Evolutionary conservation across 176 grass and related monocot genomes (phyloP), one percentile per base, ranked within the genome.

Genomic region (Avena eriantha): DNA sequence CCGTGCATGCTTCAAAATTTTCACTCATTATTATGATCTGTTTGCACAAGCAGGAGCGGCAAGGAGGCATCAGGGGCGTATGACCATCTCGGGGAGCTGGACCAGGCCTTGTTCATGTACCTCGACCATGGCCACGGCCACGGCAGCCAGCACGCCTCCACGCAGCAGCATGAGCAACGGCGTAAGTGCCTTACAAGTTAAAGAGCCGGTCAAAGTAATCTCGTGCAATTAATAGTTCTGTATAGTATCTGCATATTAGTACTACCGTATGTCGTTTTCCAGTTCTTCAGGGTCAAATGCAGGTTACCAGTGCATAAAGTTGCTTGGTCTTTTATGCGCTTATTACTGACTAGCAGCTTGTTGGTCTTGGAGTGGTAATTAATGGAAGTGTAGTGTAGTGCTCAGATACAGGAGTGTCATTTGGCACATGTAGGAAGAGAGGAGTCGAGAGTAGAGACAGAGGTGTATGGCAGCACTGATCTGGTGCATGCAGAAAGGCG

Each of bases 31-130:
- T 29, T 29, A 1, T 29, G 26, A 63, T 19, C 0, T 26, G 59
- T 55, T 35, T 79, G 64, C 47, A 49, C 22, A 64, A 13, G 48
- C 48, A 50, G 84, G 80, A 85, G 77, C 72, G 22, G 33, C 76
- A 93, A 90, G 84, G 92, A 93, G 45, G 94, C 87, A 10, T 73
- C 83, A 24, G 94, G 89, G 43, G 89, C 84, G 49, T 95, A 95
- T 86, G 94, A 95, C 89, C 80, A 91, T 58, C 83, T 95, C 73
- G 94, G 93, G 4, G 94, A 95, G 59, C 79, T 93, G 89, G 94
- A 95, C 83, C 91, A 93, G 49, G 89, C 94, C 21, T 64, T 95
- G 86, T 93, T 91, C 91, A 89, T 95, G 91, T 95, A 93, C 79
- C 78, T 95, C 77, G 93, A 95, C 46, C 88, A 95, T 59, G 86